A percentile compares a stretch with the other conserved stretches of the same genome.
Conservation (phyloP, 2,329 filamentous ascomycete genomes). For the Stemphylium beticola region DNA sequence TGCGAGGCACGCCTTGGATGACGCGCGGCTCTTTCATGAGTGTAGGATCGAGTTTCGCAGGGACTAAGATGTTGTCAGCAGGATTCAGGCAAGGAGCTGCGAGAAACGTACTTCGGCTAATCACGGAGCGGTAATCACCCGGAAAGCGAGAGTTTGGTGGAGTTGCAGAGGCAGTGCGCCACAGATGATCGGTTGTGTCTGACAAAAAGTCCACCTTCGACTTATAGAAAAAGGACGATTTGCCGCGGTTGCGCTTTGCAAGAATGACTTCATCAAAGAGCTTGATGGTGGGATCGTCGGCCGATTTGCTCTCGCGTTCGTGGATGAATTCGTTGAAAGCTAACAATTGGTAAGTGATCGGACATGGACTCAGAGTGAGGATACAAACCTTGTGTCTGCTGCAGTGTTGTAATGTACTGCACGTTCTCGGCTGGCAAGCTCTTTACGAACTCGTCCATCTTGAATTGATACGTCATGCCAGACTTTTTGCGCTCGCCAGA, state of each 20-base stretch:
- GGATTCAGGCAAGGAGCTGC: neutral
- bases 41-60: slow-evolving; percentile 80
- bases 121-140: slow-evolving; percentile 60
- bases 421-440: slow-evolving; percentile 69
- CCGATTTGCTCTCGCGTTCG: slow-evolving; percentile 71
- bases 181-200: slow-evolving; percentile 79
- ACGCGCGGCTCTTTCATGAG: slow-evolving; percentile 92
- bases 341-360: slow-evolving; percentile 34
- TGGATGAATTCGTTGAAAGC: slow-evolving; percentile 86
- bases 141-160: slow-evolving; percentile 62
- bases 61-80: slow-evolving; percentile 66
- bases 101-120: slow-evolving; percentile 54
- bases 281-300: slow-evolving; percentile 69
- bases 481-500: slow-evolving; percentile 67
- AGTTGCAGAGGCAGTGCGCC: slow-evolving; percentile 69
- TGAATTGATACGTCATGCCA: slow-evolving; percentile 68
- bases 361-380: neutral
- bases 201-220: slow-evolving; percentile 66
- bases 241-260: slow-evolving; percentile 74
- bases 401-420: slow-evolving; percentile 67
- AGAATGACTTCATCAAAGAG: slow-evolving; percentile 86
- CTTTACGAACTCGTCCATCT: slow-evolving; percentile 69
- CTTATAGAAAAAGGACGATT: slow-evolving; percentile 69
- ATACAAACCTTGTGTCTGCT: slow-evolving; percentile 65
- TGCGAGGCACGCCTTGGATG: slow-evolving; percentile 82